A percentile compares a stretch with the other conserved stretches of the same genome.
These are phyloP conservation scores for Hysterium pulicare DNA, from an alignment of 2,329 filamentous ascomycete genomes.

Conservation along the genomic window DNA sequence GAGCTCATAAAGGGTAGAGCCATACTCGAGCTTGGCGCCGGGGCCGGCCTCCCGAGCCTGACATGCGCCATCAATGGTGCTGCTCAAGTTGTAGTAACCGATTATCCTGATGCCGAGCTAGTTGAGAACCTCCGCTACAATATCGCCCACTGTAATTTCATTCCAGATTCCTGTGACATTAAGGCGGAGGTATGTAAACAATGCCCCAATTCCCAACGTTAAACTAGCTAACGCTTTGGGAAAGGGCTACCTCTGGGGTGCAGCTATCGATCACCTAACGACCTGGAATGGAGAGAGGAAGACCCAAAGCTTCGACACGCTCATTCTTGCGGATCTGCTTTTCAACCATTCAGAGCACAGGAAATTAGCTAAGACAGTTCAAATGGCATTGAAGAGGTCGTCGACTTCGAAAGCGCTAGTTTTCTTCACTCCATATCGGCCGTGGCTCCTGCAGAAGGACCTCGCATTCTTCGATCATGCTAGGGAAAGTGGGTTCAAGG, in stretches of 20 bases:
- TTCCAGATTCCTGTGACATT: conserved; percentile 36
- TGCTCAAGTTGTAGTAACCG: conserved; percentile 67
- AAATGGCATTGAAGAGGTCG: conserved; percentile 59
- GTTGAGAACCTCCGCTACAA: conserved; percentile 77
- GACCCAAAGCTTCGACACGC: conserved; percentile 63
- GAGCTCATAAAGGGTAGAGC: conserved; percentile 61
- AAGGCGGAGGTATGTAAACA: conserved; percentile 30
- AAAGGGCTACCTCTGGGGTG: conserved; percentile 83
- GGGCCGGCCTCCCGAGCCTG: conserved; percentile 78
- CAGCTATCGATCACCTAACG: conserved; percentile 57
- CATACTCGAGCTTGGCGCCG: conserved; percentile 87
- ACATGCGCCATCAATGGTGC: conserved; percentile 73
- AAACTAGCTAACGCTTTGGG: conserved; percentile 21
- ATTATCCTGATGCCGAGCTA: conserved; percentile 84
- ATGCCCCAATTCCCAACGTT: background rate
- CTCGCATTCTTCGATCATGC: conserved; percentile 81
- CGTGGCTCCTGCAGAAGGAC: conserved; percentile 84
- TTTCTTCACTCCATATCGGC: conserved; percentile 91
- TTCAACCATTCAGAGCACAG: conserved; percentile 88
- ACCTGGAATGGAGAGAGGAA: conserved; percentile 39
- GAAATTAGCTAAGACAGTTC: conserved; percentile 71
- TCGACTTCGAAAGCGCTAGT: conserved; percentile 67
- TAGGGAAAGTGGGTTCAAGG: conserved; percentile 65
- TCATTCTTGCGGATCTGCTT: conserved; percentile 83
- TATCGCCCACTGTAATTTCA: conserved; percentile 55